phyloP scores from a whole-genome alignment of 495 filamentous ascomycete species.

The Aspergillus cristatus region DNA sequence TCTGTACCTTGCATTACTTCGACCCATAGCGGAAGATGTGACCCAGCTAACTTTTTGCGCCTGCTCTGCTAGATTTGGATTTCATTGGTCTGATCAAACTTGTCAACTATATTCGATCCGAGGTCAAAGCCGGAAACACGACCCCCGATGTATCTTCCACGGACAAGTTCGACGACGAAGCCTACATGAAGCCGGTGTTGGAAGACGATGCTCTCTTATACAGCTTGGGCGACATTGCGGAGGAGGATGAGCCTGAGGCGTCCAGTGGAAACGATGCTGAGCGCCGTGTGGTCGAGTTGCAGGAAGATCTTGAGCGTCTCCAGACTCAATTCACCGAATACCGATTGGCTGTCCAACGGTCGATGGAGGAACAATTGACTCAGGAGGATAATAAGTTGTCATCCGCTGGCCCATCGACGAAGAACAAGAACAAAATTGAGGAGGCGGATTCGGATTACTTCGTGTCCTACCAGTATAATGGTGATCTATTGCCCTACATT shows the following conservation, averaged over 20 bases:
- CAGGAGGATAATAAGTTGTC: conserved; percentile 32
- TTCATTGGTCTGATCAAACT: conserved; percentile 77
- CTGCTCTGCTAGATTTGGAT: conserved; percentile 45
- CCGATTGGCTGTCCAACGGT: conserved; percentile 55
- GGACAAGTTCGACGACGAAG: conserved; percentile 59
- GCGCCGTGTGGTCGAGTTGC: conserved; percentile 55
- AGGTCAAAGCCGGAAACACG: conserved; percentile 42
- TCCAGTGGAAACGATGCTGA: conserved; percentile 29
- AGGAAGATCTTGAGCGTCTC: conserved; percentile 56
- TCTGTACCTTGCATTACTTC: no score
- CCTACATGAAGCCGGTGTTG: conserved; percentile 72
- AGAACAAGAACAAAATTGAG: conserved; percentile 15
- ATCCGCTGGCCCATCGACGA: conserved; percentile 10
- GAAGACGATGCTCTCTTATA: conserved; percentile 85
- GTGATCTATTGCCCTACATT: conserved; percentile 29
- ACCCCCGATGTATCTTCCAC: conserved; percentile 47
- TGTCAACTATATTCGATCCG: conserved; percentile 67
- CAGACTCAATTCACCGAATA: conserved; percentile 65
- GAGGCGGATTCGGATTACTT: conserved; percentile 61
- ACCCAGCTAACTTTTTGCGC: conserved; percentile 12
- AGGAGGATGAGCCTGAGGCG: conserved; percentile 20
- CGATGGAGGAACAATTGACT: conserved; percentile 61
- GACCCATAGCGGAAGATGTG: no score
- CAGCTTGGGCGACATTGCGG: conserved; percentile 65
- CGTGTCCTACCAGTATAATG: conserved; percentile 69